phyloP scores from a whole-genome alignment of 2,329 filamentous ascomycete genomes.

The Dendrostoma leiphaemia region DNA sequence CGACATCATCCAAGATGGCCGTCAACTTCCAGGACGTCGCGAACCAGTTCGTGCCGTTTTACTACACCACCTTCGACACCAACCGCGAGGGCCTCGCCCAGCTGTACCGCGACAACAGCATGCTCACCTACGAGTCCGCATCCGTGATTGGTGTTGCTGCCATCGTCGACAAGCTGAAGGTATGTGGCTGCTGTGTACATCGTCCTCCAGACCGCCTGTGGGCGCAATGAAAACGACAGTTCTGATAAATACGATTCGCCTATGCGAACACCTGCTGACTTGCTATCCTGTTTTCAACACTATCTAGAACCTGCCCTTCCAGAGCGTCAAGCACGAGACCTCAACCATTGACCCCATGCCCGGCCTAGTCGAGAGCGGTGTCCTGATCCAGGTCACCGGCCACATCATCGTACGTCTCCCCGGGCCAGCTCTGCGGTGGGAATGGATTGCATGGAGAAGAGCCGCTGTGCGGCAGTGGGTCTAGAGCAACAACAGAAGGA shows the following conservation, averaged over 20 bases:
- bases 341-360: conserved; percentile 71
- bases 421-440: no score
- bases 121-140: conserved; percentile 69
- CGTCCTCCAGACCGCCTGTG: no score
- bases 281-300: no score
- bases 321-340: conserved; percentile 63
- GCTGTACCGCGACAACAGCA: conserved; percentile 69
- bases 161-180: conserved; percentile 66
- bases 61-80: conserved; percentile 70
- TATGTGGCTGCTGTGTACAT: conserved; percentile 45
- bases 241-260: background rate
- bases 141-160: conserved; percentile 51
- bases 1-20: conserved; percentile 14
- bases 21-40: conserved; percentile 21
- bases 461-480: background rate
- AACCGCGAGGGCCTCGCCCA: conserved; percentile 53
- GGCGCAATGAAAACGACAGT: no score
- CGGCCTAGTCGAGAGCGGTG: conserved; percentile 49
- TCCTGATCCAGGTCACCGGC: conserved; percentile 70
- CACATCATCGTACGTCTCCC: conserved; percentile 13
- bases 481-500: background rate
- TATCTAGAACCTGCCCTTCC: conserved; percentile 63
- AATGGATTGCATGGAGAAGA: no score
- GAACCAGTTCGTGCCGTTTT: conserved; percentile 32
- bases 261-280: background rate